Conservation (phyloP, 805 yeast genomes). For the Metschnikowia reukaufii region DNA sequence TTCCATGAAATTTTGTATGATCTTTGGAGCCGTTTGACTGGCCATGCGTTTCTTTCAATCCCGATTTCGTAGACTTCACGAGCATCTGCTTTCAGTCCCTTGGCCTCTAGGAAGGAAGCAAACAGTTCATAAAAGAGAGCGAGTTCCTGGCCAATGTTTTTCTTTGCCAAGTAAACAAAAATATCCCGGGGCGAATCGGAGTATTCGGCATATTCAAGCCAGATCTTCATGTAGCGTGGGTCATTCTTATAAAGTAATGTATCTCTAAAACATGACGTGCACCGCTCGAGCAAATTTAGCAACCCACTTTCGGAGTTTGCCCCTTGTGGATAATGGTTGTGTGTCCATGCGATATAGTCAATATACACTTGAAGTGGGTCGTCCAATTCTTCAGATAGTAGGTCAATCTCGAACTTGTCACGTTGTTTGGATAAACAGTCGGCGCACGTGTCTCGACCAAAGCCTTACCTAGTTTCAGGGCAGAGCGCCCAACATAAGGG, state of each 20-base stretch:
- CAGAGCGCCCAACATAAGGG: conserved; percentile 70
- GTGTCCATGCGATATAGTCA: conserved; percentile 76
- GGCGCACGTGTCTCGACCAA: conserved; percentile 24
- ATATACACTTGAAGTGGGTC: conserved; percentile 79
- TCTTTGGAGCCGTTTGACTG: conserved; percentile 40
- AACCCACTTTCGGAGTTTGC: conserved; percentile 63
- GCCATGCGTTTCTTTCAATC: conserved; percentile 62
- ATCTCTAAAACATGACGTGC: conserved; percentile 68
- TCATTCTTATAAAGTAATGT: conserved; percentile 73
- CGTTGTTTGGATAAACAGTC: conserved; percentile 29
- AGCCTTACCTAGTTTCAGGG: conserved; percentile 49
- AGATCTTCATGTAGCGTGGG: conserved; percentile 71
- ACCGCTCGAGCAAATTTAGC: conserved; percentile 62
- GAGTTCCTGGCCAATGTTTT: conserved; percentile 65
- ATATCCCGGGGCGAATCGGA: conserved; percentile 70
- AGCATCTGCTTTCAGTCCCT: conserved; percentile 53
- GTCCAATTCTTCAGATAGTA: conserved; percentile 55
- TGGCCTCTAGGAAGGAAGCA: conserved; percentile 59
- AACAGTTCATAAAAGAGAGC: conserved; percentile 79
- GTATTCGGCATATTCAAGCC: conserved; percentile 75
- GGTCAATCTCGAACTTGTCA: conserved; percentile 28
- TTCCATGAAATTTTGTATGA: conserved; percentile 43
- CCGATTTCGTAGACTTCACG: conserved; percentile 59
- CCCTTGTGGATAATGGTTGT: conserved; percentile 61
- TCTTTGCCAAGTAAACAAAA: conserved; percentile 67